Evolutionary conservation across 352 stramenopile genomes (phyloP), one percentile per base, ranked within the genome.

Genomic region (Pythium brachiatum): DNA sequence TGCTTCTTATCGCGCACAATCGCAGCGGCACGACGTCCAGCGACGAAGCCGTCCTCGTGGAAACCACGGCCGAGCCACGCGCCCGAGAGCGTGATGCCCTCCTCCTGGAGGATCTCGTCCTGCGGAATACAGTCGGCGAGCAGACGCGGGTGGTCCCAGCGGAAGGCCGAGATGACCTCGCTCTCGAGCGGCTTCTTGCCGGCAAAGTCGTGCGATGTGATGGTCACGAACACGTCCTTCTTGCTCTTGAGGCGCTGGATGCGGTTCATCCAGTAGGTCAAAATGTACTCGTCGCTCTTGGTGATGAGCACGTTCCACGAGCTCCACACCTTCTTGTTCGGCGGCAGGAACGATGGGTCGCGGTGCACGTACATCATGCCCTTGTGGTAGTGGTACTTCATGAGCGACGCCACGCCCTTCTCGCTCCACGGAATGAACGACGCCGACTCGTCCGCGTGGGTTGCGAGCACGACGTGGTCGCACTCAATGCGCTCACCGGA

Each of bases 181-280:
- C 79, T 70, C 29, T 79, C 39, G 26, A 55, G 69, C 20, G 86
- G 86, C 66, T 73, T 80, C 53, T 79, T 75, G 47, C 81, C 86
- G 38, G 71, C 71, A 57, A 89, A 93, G 54, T 90, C 82, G 62
- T 89, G 76, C 31, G 75, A 75, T 60, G 83, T 93, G 75, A 94
- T 94, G 46, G 86, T 94, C 54, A 94, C 86, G 44, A 94, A 94
- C 29, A 94, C 81, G 59, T 92, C 73, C 68, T 93, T 89, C 70
- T 88, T 90, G 70, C 74, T 89, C 70, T 90, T 88, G 46, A 95
- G 76, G 57, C 82, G 79, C 72, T 95, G 86, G 63, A 95, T 93
- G 57, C 86, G 83, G 74, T 95, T 93, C 81, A 95, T 95, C 86
- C 86, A 95, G 78, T 95, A 95, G 53, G 86, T 95, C 23, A 95